Base-by-base conservation (phyloP, 2,329 filamentous ascomycete species). In the Madurella fahalii region DNA sequence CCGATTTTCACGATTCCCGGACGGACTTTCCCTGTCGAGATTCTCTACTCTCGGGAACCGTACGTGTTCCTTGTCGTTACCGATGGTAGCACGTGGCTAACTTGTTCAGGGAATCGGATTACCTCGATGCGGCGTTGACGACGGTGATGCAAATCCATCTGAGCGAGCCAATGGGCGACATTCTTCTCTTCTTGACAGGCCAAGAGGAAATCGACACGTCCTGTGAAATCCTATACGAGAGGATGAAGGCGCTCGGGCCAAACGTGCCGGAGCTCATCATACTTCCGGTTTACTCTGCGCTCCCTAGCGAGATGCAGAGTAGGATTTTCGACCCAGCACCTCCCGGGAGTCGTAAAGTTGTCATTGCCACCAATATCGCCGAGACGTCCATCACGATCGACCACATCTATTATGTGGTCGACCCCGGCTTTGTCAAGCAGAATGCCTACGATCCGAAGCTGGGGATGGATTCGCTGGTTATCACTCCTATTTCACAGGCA, bases 131-230 rank as follows among this genome's bases (percentile, higher is more conserved):
- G 1, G 91, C 94, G 0, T 77, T 99, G n/a, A 88, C 92, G 13
- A 97, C 94, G 0, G 91, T 96, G 46, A 96, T 99, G 93, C 90
- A 97, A 67, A 97, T 99, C 52, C 94, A 99, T 68, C 74, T 99
- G 16, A 94, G 88, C 1, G 94, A 99, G 66, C 90, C 92, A 7
- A 81, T 86, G 16, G 94, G 94, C 61, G 95, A 99, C 66, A 96
- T 99, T 49, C 74, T 99, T n/a, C 78, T 99, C 1, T 99, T 99
- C 75, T 79, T 99, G 63, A 99, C 95, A 0, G 94, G 94, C 5
- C 92, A 96, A 67, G 94, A 99, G 71, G 95, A 99, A 71, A 99
- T 99, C 60, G 94, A 99, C 66, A 96, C 91, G 0, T 85, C 87
- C 18, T 96, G 90, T 66, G 94, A 97, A 71, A 92, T 96, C 50